phyloP scores from a whole-genome alignment of 169 alveolate genomes.

The Plasmodium relictum region DNA sequence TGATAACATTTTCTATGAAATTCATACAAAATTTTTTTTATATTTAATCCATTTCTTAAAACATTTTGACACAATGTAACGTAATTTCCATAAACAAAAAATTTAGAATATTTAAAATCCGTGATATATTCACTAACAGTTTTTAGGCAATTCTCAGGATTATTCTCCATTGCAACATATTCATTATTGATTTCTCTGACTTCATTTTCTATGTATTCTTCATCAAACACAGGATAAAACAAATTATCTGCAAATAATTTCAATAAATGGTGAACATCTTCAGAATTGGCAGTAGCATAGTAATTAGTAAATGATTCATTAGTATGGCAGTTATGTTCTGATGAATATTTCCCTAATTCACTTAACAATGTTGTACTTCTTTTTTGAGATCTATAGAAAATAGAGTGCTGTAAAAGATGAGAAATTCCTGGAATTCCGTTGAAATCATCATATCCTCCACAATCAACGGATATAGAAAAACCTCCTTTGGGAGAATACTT shows the following conservation, averaged over 20 bases:
- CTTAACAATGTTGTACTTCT: slow-evolving; percentile 68
- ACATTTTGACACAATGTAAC: slow-evolving; percentile 69
- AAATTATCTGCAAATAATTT: slow-evolving; percentile 74
- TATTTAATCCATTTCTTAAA: slow-evolving; percentile 50
- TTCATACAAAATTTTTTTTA: slow-evolving; percentile 47
- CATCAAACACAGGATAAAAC: slow-evolving; percentile 68
- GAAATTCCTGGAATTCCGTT: slow-evolving; percentile 75
- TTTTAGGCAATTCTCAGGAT: slow-evolving; percentile 47
- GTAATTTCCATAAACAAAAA: slow-evolving; percentile 66
- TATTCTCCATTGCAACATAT: slow-evolving; percentile 65
- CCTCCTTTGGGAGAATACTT: slow-evolving; percentile 73
- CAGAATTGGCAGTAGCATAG: slow-evolving; percentile 56
- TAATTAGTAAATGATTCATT: slow-evolving; percentile 54
- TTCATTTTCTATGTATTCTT: slow-evolving; percentile 59
- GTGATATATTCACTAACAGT: slow-evolving; percentile 50
- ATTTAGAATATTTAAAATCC: slow-evolving; percentile 68
- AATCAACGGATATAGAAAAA: slow-evolving; percentile 68
- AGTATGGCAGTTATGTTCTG: slow-evolving; percentile 45
- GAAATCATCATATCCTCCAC: slow-evolving; percentile 77
- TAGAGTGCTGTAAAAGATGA: slow-evolving; percentile 46
- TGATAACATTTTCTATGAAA: slow-evolving; percentile 71
- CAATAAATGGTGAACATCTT: slow-evolving; percentile 57
- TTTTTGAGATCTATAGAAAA: slow-evolving; percentile 75
- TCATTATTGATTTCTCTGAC: slow-evolving; percentile 56
- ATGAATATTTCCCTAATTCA: slow-evolving; percentile 60